Conservation (phyloP, 2,329 filamentous ascomycete genomes). For the Aspergillus chevalieri region DNA sequence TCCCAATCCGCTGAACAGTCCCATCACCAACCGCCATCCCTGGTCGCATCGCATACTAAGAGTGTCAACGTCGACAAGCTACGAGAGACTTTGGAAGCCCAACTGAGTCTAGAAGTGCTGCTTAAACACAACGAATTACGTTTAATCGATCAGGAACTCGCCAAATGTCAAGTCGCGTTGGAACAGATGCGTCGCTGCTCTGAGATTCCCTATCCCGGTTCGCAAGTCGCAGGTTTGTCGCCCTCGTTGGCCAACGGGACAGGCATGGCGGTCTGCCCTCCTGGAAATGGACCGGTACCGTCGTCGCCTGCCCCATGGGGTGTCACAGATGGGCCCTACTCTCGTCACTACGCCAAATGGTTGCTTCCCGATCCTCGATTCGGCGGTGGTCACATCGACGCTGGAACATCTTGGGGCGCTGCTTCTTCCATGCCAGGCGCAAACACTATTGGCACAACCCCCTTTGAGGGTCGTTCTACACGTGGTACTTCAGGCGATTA, state of each 20-base stretch:
- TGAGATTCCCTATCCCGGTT: conserved; percentile 80
- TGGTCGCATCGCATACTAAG: conserved; percentile 12
- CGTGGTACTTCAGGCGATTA: conserved; percentile 64
- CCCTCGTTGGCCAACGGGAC: conserved; percentile 66
- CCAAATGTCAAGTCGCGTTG: conserved; percentile 87
- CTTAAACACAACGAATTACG: conserved; percentile 92
- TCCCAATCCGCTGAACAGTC: not conserved
- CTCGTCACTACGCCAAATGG: conserved; percentile 93
- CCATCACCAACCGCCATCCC: conserved; percentile 7
- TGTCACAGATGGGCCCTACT: conserved; percentile 85
- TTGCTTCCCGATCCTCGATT: conserved; percentile 83
- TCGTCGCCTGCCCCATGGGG: conserved; percentile 82
- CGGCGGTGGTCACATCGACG: conserved; percentile 54
- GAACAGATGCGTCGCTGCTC: conserved; percentile 91
- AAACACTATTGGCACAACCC: conserved; percentile 34
- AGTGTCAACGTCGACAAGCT: conserved; percentile 44
- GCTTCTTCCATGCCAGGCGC: conserved; percentile 1
- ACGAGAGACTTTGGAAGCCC: conserved; percentile 70
- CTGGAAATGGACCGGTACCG: conserved; percentile 59
- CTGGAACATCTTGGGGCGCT: conserved; percentile 13
- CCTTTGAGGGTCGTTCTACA: conserved; percentile 67
- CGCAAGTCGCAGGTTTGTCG: conserved; percentile 53
- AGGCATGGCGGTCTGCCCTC: conserved; percentile 61
- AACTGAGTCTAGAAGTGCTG: conserved; percentile 86
- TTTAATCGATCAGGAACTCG: conserved; percentile 90